phyloP scores from a whole-genome alignment of 352 stramenopile genomes.

The Phytophthora hybrid region DNA sequence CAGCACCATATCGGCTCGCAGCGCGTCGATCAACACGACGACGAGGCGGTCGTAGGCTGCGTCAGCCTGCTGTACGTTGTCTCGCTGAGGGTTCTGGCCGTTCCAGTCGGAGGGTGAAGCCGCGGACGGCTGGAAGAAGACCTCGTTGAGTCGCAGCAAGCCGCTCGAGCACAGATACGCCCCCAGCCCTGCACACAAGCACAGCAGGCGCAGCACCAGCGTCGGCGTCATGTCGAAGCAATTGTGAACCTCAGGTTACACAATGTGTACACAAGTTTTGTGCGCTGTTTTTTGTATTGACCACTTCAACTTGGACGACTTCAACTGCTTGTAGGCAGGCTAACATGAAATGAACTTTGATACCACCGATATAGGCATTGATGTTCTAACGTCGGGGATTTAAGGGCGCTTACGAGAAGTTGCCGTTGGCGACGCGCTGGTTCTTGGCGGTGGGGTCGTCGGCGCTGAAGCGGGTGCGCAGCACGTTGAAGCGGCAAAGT shows the following conservation, averaged over 20 bases:
- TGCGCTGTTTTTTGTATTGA: not conserved
- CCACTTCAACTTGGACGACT: not conserved
- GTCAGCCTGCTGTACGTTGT: slow-evolving; percentile 9
- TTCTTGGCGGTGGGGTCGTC: slow-evolving; percentile 62
- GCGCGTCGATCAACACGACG: slow-evolving; percentile 87
- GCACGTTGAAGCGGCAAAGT: slow-evolving; percentile 82
- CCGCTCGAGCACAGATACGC: slow-evolving; percentile 63
- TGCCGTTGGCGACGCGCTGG: slow-evolving; percentile 74
- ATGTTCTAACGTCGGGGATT: too few species aligned
- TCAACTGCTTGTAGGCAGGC: not conserved
- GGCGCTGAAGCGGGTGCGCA: slow-evolving; percentile 63
- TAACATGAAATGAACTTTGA: not conserved
- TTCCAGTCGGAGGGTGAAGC: slow-evolving; percentile 9
- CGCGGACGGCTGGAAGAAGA: slow-evolving; percentile 46
- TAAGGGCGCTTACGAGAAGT: slow-evolving; percentile 58
- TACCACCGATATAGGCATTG: not conserved
- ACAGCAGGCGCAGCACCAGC: slow-evolving; percentile 44
- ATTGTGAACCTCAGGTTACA: not conserved
- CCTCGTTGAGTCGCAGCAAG: slow-evolving; percentile 65
- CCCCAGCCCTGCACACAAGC: slow-evolving; percentile 45
- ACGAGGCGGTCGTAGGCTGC: slow-evolving; percentile 79
- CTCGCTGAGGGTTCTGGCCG: not conserved
- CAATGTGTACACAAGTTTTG: not conserved
- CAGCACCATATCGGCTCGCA: slow-evolving; percentile 91
- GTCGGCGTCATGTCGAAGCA: slow-evolving; percentile 19